Conservation (phyloP, 176 grass and related monocot genomes). For the Cymbopogon citratus region DNA sequence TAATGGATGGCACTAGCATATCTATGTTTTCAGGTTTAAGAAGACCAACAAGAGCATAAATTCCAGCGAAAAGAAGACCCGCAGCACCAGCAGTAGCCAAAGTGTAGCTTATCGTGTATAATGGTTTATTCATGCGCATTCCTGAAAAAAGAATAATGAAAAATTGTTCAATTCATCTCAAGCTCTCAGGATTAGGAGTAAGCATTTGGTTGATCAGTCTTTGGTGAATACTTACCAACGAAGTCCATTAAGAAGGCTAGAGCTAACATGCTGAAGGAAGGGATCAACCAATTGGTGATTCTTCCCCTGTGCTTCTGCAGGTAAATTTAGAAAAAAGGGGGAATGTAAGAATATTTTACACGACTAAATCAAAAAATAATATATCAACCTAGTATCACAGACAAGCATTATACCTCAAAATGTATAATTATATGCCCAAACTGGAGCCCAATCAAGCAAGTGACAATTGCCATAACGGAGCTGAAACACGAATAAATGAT, state of each 20-base stretch:
- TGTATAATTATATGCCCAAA: conserved; percentile 69
- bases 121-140: conserved; percentile 73
- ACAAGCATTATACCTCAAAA: conserved; percentile 45
- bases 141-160: conserved; percentile 35
- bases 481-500: conserved; percentile 24
- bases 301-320: conserved; percentile 59
- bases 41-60: conserved; percentile 60
- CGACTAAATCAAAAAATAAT: background rate
- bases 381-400: background rate
- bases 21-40: background rate
- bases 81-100: conserved; percentile 54
- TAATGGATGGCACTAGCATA: background rate
- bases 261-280: conserved; percentile 68
- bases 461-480: conserved; percentile 71
- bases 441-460: conserved; percentile 77
- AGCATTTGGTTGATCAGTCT: background rate
- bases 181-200: background rate
- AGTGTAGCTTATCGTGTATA: conserved; percentile 78
- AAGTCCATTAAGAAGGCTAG: conserved; percentile 56
- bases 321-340: background rate
- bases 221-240: conserved; percentile 35
- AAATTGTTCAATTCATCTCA: background rate
- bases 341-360: background rate
- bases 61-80: conserved; percentile 58
- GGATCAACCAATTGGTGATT: conserved; percentile 52